Base-by-base conservation (phyloP, 306 rosid species). In the Mucuna pruriens region DNA sequence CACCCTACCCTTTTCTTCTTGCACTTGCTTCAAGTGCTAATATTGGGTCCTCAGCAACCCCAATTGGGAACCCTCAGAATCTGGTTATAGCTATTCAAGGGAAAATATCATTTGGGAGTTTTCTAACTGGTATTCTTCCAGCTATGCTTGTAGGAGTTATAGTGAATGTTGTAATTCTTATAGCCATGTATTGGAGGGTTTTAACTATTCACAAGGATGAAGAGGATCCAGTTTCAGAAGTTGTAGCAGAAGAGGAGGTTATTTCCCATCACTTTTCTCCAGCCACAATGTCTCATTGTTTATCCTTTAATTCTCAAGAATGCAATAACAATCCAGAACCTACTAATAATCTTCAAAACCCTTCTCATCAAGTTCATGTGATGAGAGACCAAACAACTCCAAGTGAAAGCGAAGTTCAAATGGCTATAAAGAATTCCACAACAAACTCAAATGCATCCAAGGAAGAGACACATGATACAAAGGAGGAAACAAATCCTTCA, bases 21-120 rank as follows among this genome's bases (percentile, higher is more conserved):
- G 99, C 99, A 12, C 94, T 95, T 78, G 98, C 99, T 51, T 84
- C 98, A 15, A 91, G 97, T 86, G 91, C 98, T 51, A 95, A 95
- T 45, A 95, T 93, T 73, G 99, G 97, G 13, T 95, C 98, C 40
- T 77, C 98, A 17, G 94, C 96, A 1, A 93, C 99, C 9, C 98
- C 98, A 0, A 95, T 95, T 42, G 99, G 98, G 9, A 93, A 95
- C 51, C 99, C 99, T 23, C 98, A 95, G 44, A 95, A 93, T 84
- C 85, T 93, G 45, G 89, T 95, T 61, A 93, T 91, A 79, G 99
- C 97, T 25, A 87, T 93, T 42, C 90, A 85, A 75, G 92, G 97
- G 64, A 87, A 86, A 25, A 89, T 95, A 52, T 82, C 94, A 23
- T 93, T 95, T 12, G 94, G 90, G 9, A 12, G 62, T 1, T 95